phyloP scores from a whole-genome alignment of 108 stramenopile species.

The Cyclotella distinguenda region DNA sequence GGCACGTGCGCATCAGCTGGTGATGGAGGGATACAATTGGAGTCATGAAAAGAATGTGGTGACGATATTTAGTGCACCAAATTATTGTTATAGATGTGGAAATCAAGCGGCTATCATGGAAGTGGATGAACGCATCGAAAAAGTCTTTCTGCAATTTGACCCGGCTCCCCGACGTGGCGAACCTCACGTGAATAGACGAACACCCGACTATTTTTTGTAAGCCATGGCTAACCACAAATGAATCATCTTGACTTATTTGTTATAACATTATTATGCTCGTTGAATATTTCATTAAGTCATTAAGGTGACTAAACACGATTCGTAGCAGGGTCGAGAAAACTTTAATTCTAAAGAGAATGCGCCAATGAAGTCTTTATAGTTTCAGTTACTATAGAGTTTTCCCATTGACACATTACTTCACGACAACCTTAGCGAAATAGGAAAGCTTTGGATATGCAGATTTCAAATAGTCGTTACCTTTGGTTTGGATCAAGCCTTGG shows the following conservation, averaged over 20 bases:
- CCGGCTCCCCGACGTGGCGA: slow-evolving; percentile 97
- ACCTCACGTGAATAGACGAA: slow-evolving; percentile 89
- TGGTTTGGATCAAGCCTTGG: slow-evolving; percentile 76
- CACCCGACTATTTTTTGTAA: slow-evolving; percentile 97
- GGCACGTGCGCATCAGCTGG: slow-evolving; percentile 89
- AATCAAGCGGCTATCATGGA: slow-evolving; percentile 99
- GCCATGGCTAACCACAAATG: too few species aligned
- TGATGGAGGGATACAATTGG: slow-evolving; percentile 98
- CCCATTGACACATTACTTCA: too few species aligned
- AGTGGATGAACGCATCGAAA: slow-evolving; percentile 86
- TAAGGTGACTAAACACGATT: too few species aligned
- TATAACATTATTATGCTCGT: too few species aligned
- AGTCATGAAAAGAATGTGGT: slow-evolving; percentile 94
- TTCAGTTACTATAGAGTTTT: too few species aligned
- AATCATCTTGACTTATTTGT: too few species aligned
- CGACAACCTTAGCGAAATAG: slow-evolving; percentile 67
- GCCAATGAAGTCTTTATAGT: too few species aligned
- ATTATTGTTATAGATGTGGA: slow-evolving; percentile 99
- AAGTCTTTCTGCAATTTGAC: slow-evolving; percentile 93
- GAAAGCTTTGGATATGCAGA: slow-evolving; percentile 72
- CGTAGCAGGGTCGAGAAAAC: too few species aligned
- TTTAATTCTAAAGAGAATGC: too few species aligned
- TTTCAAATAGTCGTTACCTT: slow-evolving; percentile 76
- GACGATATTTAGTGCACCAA: slow-evolving; percentile 97
- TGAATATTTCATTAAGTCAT: too few species aligned